Conservation (phyloP, 2,329 filamentous ascomycete species). For the Malbranchea cinnamomea region DNA sequence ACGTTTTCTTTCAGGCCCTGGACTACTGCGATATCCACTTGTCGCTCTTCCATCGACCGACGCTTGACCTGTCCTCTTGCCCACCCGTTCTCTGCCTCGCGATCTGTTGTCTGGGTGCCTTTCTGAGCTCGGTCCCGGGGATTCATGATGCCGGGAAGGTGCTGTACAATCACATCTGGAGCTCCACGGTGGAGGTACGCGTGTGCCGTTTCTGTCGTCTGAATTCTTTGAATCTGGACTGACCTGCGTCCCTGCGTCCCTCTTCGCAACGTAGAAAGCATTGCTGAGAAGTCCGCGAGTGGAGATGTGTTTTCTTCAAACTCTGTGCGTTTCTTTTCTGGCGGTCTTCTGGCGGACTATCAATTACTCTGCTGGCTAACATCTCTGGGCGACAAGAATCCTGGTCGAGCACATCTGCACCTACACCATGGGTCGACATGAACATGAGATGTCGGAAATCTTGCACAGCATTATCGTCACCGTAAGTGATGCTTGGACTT, state of each 20-base stretch:
- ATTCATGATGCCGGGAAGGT: conserved; percentile 8
- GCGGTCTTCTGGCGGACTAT: neutral
- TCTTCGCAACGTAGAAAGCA: conserved; percentile 7
- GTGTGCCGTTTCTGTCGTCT: neutral
- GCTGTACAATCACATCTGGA: conserved; percentile 10
- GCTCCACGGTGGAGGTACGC: conserved; percentile 9
- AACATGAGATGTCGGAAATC: conserved; percentile 14
- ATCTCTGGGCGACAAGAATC: conserved; percentile 5
- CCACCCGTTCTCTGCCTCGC: conserved; percentile 10
- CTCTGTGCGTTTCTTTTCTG: conserved; percentile 7
- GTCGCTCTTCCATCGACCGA: conserved; percentile 12
- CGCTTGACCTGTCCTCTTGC: conserved; percentile 8
- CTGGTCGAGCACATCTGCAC: conserved; percentile 13
- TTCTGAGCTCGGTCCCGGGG: conserved; percentile 6
- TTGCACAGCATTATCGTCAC: conserved; percentile 13
- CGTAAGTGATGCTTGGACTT: conserved; percentile 6
- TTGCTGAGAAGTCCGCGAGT: conserved; percentile 10
- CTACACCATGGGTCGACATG: conserved; percentile 11
- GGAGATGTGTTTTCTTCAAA: conserved; percentile 12
- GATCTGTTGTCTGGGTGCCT: conserved; percentile 10
- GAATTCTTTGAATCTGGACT: neutral
- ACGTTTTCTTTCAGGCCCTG: conserved; percentile 8
- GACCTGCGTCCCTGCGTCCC: too few relatives aligned
- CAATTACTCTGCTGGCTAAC: neutral
- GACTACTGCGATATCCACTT: conserved; percentile 13